phyloP scores from a whole-genome alignment of 2,329 filamentous ascomycete genomes.

The Clarireedia monteithiana region DNA sequence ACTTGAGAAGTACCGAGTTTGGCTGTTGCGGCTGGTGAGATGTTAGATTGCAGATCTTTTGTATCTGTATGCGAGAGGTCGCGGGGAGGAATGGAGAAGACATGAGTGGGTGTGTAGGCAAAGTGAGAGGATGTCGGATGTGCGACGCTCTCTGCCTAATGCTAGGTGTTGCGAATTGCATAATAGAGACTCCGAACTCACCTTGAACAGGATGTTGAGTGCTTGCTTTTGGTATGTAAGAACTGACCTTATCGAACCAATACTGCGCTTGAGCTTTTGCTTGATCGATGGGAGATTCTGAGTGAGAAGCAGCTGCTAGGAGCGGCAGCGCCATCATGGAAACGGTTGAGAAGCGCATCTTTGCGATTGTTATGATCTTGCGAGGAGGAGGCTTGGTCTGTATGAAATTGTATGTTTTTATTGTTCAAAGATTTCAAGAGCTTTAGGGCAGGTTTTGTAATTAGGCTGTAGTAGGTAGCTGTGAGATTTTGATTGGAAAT shows the following conservation, averaged over 20 bases:
- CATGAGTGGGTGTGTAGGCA: too few relatives aligned
- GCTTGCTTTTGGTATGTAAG: slow-evolving; percentile 44
- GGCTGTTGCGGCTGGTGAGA: slow-evolving; percentile 36
- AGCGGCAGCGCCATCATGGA: slow-evolving; percentile 48
- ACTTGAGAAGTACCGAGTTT: slow-evolving; percentile 44
- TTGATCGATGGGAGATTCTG: slow-evolving; percentile 42
- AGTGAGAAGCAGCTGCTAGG: slow-evolving; percentile 42
- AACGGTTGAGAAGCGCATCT: slow-evolving; percentile 51
- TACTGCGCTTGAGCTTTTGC: slow-evolving; percentile 57
- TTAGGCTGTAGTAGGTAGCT: not conserved
- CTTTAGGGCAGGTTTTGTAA: not conserved
- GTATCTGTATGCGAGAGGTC: too few relatives aligned
- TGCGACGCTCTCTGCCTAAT: too few relatives aligned
- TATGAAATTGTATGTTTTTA: not conserved
- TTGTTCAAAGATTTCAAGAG: not conserved
- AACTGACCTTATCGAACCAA: slow-evolving; percentile 53
- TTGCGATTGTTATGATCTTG: not conserved
- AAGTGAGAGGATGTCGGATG: too few relatives aligned
- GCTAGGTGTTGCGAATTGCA: too few relatives aligned
- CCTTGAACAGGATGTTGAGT: slow-evolving; percentile 17
- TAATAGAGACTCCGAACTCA: too few relatives aligned
- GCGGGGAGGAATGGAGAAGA: too few relatives aligned
- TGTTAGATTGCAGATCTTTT: too few relatives aligned
- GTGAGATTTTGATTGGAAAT: not conserved
- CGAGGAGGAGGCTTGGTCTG: not conserved